Evolutionary conservation across 208 protist genomes (phyloP), one percentile per base, ranked within the genome.

Genomic region (Trypanosomatidae sp.): DNA sequence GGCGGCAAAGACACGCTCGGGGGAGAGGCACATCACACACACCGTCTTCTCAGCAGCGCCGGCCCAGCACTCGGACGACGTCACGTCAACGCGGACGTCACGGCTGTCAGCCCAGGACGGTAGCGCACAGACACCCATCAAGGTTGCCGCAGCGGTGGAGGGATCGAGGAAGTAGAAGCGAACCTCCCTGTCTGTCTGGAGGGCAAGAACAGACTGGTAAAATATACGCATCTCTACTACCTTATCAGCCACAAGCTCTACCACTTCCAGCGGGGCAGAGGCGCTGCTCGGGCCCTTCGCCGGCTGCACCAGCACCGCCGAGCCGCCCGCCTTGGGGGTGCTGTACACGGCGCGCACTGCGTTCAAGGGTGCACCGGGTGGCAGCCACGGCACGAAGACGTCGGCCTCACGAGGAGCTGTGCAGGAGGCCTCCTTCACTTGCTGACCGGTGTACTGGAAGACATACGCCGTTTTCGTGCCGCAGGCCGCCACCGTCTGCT

Each of bases 321-420:
- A n/a, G n/a, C n/a, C n/a, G n/a, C n/a, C n/a, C n/a, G n/a, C n/a
- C n/a, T n/a, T n/a, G n/a, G n/a, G n/a, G n/a, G n/a, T n/a, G n/a
- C n/a, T n/a, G n/a, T n/a, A n/a, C n/a, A n/a, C n/a, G n/a, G n/a
- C n/a, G 2, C 73, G 77, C 10, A 55, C 47, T 2, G 44, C n/a
- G 55, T 33, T 28, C 22, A 80, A 36, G 17, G 70, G 56, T 0
- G 47, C 70, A 15, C 76, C 87, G 10, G 77, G 81, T 8, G 82
- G 68, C 30, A 86, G 69, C 86, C 86, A 90, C 56, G 87, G 82
- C 62, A 80, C 80, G 46, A 79, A 89, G 43, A 43, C 41, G 33
- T 66, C 56, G 0, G 77, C 84, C 49, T 79, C 83, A 9, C 68
- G 50, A 3, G 79, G 82, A 19, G 82, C 68, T 10, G 49, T 73